These are phyloP conservation scores for Ceratocystis eucalypticola DNA, from an alignment of 2,329 filamentous ascomycete species.

Conservation along the genomic window DNA sequence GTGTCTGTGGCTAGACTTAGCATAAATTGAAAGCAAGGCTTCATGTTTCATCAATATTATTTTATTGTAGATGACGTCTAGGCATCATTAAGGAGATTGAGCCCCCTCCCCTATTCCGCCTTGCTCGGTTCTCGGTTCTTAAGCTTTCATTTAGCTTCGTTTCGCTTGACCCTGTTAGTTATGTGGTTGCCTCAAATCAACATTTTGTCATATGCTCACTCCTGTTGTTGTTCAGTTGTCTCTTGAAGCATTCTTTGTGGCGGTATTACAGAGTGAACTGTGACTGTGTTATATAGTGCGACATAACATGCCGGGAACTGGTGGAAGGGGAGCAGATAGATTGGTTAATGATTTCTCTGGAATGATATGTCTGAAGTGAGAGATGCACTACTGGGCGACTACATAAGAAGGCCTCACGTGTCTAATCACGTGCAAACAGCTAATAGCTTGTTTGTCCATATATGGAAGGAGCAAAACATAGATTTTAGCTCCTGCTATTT, in stretches of 20 bases:
- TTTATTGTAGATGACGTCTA: not conserved
- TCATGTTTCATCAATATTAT: not conserved
- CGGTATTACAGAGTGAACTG: not conserved
- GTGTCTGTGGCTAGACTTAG: not conserved
- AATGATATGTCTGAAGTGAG: no score
- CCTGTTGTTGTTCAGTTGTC: not conserved
- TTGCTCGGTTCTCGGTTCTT: not conserved
- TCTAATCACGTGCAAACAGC: no score
- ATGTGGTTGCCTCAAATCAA: not conserved
- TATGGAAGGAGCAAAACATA: not conserved
- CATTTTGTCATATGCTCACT: not conserved
- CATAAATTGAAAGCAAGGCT: not conserved
- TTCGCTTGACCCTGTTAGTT: not conserved
- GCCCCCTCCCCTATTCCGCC: not conserved
- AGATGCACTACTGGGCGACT: no score
- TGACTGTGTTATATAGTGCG: no score
- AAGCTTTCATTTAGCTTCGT: conserved; percentile 2
- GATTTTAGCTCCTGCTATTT: not conserved
- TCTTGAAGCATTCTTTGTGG: not conserved
- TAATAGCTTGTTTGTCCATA: not conserved
- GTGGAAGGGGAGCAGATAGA: no score
- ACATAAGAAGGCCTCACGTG: no score
- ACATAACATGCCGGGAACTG: no score
- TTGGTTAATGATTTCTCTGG: no score
- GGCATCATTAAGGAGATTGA: not conserved